Base-by-base conservation (phyloP, 257 asterid species). In the Solanum medicagineum region DNA sequence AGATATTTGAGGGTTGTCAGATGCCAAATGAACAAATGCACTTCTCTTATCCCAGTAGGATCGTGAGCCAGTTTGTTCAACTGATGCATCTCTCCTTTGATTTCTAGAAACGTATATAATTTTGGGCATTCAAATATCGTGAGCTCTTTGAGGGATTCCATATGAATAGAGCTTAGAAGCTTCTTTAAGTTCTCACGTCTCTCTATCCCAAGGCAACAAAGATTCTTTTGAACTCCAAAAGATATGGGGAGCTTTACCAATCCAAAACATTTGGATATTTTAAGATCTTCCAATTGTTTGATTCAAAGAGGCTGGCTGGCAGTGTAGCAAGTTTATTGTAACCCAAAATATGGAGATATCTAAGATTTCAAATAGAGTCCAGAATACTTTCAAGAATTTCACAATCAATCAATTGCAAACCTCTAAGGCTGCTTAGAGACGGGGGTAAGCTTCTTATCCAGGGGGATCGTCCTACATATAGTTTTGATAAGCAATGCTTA, bases 131-230 rank as follows among this genome's bases (percentile, higher is more conserved):
- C 1, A 20, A 0, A 8, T 49, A 80, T 29, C 0, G 0, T 7
- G 49, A 80, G 29, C 1, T 0, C 0, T 4, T 2, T 0, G 8
- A 53, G 83, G 26, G 66, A 80, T 29, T 54, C 13, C 42, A 80
- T 22, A 26, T 26, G 66, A 80, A 80, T 13, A 4, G 8, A 15
- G 66, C 3, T 12, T 5, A 29, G 83, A 80, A 79, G 83, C 65
- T 79, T 19, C 66, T 24, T 79, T 53, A 79, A 9, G 7, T 53
- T 51, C n/a, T 24, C 12, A 55, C 83, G 26, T 15, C 10, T 3
- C 0, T 11, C 0, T 7, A 69, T 1, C 0, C 0, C 2, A 8
- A 69, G 1, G 12, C 0, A 6, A 16, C 1, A 0, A 0, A 69
- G 26, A 26, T 16, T 16, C 4, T 69, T 36, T 32, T 36, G 77